These are phyloP conservation scores for Populus hybrid DNA, from an alignment of 441 rosid genomes.

Conservation along the genomic window DNA sequence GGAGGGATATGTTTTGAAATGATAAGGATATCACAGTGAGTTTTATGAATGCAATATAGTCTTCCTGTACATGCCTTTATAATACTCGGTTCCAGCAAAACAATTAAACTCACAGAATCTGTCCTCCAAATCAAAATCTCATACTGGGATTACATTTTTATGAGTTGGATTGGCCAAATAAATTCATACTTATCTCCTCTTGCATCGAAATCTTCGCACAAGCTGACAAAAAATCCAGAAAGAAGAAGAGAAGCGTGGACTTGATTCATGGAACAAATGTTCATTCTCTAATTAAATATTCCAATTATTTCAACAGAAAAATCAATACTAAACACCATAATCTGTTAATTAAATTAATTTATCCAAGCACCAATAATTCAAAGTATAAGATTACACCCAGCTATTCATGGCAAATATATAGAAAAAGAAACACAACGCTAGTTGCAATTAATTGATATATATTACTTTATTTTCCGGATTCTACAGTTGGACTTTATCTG, in stretches of 20 bases:
- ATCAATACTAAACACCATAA: conserved; percentile 6
- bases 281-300: neutral
- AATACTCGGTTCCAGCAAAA: conserved; percentile 18
- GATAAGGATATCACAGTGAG: conserved; percentile 20
- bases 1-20: conserved; percentile 4
- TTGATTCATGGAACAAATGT: neutral
- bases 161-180: conserved; percentile 12
- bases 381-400: neutral
- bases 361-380: neutral
- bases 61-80: conserved; percentile 15
- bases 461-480: conserved; percentile 13
- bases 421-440: neutral
- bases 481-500: conserved; percentile 16
- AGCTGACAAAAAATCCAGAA: neutral
- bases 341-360: neutral
- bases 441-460: conserved; percentile 1
- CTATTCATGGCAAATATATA: neutral
- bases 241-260: neutral
- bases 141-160: conserved; percentile 3
- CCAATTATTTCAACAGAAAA: neutral
- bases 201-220: neutral
- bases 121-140: conserved; percentile 22
- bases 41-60: conserved; percentile 9
- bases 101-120: conserved; percentile 21
- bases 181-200: conserved; percentile 19